A percentile compares a stretch with the other conserved stretches of the same genome.
phyloP scores from a whole-genome alignment of 2,329 filamentous ascomycete genomes.

The Botrytis fabae region DNA sequence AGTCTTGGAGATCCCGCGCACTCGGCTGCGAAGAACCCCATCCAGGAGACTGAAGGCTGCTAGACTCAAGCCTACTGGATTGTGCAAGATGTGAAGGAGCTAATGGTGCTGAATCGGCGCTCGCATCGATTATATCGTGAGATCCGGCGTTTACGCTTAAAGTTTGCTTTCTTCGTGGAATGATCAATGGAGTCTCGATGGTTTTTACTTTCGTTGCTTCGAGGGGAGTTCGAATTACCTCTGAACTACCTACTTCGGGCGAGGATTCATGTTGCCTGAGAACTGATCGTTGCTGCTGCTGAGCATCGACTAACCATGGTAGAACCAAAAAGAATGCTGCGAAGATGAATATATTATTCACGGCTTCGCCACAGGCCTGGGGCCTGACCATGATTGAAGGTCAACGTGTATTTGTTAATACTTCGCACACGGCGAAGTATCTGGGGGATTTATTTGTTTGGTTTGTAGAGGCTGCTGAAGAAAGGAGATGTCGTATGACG shows the following conservation, averaged over 20 bases:
- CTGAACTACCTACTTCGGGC: constrained; percentile 37
- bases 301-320: constrained; percentile 61
- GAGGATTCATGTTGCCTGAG: constrained; percentile 37
- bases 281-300: constrained; percentile 57
- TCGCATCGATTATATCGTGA: constrained; percentile 66
- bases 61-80: constrained; percentile 78
- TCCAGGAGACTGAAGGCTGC: constrained; percentile 58
- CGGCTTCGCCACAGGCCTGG: constrained; percentile 57
- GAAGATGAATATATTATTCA: constrained; percentile 50
- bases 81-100: constrained; percentile 96
- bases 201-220: constrained; percentile 38
- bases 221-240: constrained; percentile 32
- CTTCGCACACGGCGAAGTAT: constrained; percentile 34
- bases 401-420: constrained; percentile 31
- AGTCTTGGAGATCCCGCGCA: constrained; percentile 98
- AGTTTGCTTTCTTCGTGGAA: constrained; percentile 38
- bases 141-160: constrained; percentile 36
- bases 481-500: constrained; percentile 19
- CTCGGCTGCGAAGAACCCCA: constrained; percentile 73
- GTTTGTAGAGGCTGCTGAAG: constrained; percentile 22
- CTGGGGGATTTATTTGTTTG: constrained; percentile 27
- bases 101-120: constrained; percentile 88
- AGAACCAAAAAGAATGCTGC: constrained; percentile 60
- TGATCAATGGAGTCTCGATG: constrained; percentile 39
- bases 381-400: constrained; percentile 44